Evolutionary conservation across 495 filamentous ascomycete genomes (phyloP).

Genomic region (Aspergillus sclerotioniger): DNA sequence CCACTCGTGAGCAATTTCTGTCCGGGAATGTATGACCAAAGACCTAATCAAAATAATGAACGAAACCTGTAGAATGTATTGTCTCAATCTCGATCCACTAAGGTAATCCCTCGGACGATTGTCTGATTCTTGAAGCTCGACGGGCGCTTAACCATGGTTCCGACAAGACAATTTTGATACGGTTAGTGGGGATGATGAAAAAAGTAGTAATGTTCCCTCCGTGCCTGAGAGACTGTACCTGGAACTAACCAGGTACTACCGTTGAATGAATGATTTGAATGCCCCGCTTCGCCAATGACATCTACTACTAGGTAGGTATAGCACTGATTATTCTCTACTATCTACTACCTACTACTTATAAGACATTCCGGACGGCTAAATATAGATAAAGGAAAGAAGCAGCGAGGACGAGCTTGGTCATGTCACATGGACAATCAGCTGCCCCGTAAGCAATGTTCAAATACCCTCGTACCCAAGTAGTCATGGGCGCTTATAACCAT

Average conservation of each 20-base stretch:
- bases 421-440: background rate
- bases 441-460: background rate
- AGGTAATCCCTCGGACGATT: background rate
- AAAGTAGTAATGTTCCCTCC: slow-evolving; percentile 10
- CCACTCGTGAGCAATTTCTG: too few relatives aligned
- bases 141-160: slow-evolving; percentile 13
- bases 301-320: background rate
- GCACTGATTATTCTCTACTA: background rate
- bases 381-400: background rate
- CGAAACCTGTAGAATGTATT: background rate
- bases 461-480: too few relatives aligned
- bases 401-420: background rate
- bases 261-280: background rate
- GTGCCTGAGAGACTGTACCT: background rate
- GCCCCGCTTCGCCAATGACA: background rate
- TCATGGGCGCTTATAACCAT: too few relatives aligned
- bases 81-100: background rate
- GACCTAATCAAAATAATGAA: background rate
- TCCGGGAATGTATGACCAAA: background rate
- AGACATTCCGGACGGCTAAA: background rate
- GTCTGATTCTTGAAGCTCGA: background rate
- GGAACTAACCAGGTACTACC: background rate
- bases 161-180: slow-evolving; percentile 16
- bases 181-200: slow-evolving; percentile 17
- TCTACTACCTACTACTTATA: too few relatives aligned